Percentiles rank a stretch among this genome's conserved stretches.
Conservation (phyloP, 2,329 filamentous ascomycete genomes). For the Pseudogymnoascus sp. region DNA sequence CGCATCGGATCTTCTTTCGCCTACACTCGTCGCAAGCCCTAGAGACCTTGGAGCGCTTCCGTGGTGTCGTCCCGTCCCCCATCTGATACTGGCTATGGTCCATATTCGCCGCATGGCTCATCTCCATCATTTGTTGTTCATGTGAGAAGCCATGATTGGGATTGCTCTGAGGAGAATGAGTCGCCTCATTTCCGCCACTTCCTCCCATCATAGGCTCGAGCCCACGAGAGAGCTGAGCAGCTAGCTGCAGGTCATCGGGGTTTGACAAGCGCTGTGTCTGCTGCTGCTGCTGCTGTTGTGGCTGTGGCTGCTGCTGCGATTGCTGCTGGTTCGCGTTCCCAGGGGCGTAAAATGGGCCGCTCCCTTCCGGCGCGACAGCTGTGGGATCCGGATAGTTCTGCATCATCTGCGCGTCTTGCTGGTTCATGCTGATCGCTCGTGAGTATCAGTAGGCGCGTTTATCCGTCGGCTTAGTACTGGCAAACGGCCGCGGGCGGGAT, state of each 20-base stretch:
- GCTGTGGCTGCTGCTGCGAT: conserved; percentile 20
- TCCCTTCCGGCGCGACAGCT: conserved; percentile 10
- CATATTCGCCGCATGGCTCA: conserved; percentile 23
- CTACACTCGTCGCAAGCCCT: conserved; percentile 84
- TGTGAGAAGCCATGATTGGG: conserved; percentile 27
- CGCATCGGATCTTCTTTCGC: conserved; percentile 84
- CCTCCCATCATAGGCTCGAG: conserved; percentile 1
- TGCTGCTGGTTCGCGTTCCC: conserved; percentile 18
- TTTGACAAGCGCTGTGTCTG: conserved; percentile 24
- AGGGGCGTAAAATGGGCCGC: conserved; percentile 22
- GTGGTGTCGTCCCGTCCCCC: conserved; percentile 42
- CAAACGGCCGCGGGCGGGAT: neutral
- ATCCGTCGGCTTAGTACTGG: neutral
- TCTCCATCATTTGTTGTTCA: conserved; percentile 35
- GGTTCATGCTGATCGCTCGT: conserved; percentile 10
- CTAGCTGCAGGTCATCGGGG: conserved; percentile 34
- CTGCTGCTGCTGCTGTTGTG: conserved; percentile 19
- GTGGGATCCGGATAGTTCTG: conserved; percentile 25
- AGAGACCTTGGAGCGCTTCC: conserved; percentile 79
- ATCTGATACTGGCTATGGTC: conserved; percentile 37
- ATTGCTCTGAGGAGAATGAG: conserved; percentile 11
- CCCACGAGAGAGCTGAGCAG: neutral
- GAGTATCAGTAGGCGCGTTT: neutral
- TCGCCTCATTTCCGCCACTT: conserved; percentile 11
- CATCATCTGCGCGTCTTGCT: conserved; percentile 23